These are phyloP conservation scores for Prunus dulcis DNA, from an alignment of 306 rosid species.

Conservation along the genomic window DNA sequence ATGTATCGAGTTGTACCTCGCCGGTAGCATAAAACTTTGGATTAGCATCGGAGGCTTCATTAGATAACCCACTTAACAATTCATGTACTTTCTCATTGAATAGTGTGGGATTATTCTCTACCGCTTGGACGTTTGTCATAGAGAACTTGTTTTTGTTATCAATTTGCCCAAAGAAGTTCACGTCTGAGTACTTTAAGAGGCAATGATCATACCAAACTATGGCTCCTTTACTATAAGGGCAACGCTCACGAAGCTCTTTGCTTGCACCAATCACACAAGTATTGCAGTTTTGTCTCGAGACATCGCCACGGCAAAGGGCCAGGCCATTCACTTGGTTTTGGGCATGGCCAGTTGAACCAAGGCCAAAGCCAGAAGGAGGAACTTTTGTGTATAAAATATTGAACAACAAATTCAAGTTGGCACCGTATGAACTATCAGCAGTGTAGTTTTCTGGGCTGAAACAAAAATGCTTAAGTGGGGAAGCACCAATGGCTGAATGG, in stretches of 20 bases:
- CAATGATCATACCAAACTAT: slow-evolving; percentile 34
- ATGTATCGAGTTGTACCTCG: slow-evolving; percentile 10
- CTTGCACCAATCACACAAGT: slow-evolving; percentile 24
- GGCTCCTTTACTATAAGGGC: slow-evolving; percentile 35
- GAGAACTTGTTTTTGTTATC: slow-evolving; percentile 26
- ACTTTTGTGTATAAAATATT: slow-evolving; percentile 15
- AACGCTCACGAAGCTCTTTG: slow-evolving; percentile 19
- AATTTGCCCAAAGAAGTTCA: slow-evolving; percentile 26
- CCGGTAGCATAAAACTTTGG: slow-evolving; percentile 24
- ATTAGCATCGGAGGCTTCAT: slow-evolving; percentile 1
- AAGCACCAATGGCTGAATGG: slow-evolving; percentile 37
- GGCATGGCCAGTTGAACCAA: slow-evolving; percentile 15
- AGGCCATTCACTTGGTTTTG: slow-evolving; percentile 29
- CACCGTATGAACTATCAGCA: slow-evolving; percentile 23
- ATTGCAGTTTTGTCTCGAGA: slow-evolving; percentile 17
- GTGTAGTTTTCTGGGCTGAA: slow-evolving; percentile 48
- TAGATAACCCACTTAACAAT: slow-evolving; percentile 18
- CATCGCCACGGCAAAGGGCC: slow-evolving; percentile 42
- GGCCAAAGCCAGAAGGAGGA: slow-evolving; percentile 32
- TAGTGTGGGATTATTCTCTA: neutral
- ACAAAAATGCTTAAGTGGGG: slow-evolving; percentile 49
- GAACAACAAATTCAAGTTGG: slow-evolving; percentile 21
- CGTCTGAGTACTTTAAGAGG: slow-evolving; percentile 31
- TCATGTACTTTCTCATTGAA: slow-evolving; percentile 16
- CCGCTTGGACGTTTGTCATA: slow-evolving; percentile 25